Percentiles rank a stretch among this genome's conserved stretches.
Evolutionary conservation across 139 green algal species (phyloP).

Genomic region (Zygnema cylindricum): DNA sequence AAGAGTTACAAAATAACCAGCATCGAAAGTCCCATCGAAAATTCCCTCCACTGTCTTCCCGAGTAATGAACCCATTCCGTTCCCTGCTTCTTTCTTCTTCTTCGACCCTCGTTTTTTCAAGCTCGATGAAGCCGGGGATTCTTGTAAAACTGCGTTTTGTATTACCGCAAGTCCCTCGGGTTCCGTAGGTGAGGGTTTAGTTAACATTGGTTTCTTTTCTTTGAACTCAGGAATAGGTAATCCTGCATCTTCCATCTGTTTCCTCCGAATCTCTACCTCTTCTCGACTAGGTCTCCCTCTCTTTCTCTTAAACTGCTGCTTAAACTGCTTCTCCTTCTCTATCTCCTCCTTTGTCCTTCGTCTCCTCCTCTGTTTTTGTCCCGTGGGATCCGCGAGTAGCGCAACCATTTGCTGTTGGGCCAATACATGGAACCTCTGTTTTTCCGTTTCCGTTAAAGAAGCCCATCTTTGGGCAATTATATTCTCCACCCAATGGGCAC

Average conservation of each 20-base stretch:
- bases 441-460: not conserved
- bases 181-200: no score
- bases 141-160: no score
- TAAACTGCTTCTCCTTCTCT: conserved; percentile 13
- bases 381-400: not conserved
- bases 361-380: conserved; percentile 15
- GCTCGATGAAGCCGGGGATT: no score
- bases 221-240: not conserved
- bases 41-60: conserved; percentile 47
- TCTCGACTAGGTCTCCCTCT: conserved; percentile 37
- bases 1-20: conserved; percentile 48
- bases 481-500: not conserved
- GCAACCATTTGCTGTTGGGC: not conserved
- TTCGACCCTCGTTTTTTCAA: not conserved
- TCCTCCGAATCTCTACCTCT: conserved; percentile 7
- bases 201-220: not conserved
- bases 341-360: conserved; percentile 29
- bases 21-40: conserved; percentile 49
- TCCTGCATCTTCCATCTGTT: not conserved
- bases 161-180: no score
- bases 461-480: not conserved
- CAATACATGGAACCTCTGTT: not conserved
- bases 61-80: not conserved
- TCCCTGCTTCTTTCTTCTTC: not conserved
- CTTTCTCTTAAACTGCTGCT: conserved; percentile 32